These are phyloP conservation scores for Dictyostelium discoideum DNA, from an alignment of 78 protist species.

Conservation along the genomic window DNA sequence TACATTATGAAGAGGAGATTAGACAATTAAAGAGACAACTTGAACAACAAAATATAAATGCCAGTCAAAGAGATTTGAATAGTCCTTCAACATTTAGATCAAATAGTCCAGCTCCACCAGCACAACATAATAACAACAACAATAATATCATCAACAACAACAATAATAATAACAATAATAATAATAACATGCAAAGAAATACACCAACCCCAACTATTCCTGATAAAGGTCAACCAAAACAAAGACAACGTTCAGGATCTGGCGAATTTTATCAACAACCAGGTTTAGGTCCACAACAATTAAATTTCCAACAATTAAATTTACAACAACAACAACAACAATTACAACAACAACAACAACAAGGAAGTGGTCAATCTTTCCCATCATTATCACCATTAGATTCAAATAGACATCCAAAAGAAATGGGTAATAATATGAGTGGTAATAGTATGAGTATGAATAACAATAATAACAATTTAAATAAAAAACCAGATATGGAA, in stretches of 20 bases:
- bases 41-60: slow-evolving; percentile 6
- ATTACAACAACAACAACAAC: background rate
- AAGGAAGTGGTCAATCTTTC: slow-evolving; percentile 5
- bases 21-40: slow-evolving; percentile 49
- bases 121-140: background rate
- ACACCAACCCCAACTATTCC: slow-evolving; percentile 73
- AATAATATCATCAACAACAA: background rate
- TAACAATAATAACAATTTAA: background rate
- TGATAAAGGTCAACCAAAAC: slow-evolving; percentile 25
- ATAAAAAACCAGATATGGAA: background rate
- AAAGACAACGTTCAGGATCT: slow-evolving; percentile 21
- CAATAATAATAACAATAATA: background rate
- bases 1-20: slow-evolving; percentile 83
- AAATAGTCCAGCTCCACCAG: slow-evolving; percentile 58
- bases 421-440: background rate
- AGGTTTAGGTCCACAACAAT: slow-evolving; percentile 10
- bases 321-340: background rate
- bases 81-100: slow-evolving; percentile 63
- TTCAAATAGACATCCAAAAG: background rate
- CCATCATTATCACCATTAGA: slow-evolving; percentile 22
- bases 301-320: slow-evolving; percentile 6
- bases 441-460: background rate
- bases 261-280: slow-evolving; percentile 61
- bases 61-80: slow-evolving; percentile 45
- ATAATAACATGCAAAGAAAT: background rate